Conservation (phyloP, 2,329 filamentous ascomycete genomes). For the Fusarium pseudocircinatum region DNA sequence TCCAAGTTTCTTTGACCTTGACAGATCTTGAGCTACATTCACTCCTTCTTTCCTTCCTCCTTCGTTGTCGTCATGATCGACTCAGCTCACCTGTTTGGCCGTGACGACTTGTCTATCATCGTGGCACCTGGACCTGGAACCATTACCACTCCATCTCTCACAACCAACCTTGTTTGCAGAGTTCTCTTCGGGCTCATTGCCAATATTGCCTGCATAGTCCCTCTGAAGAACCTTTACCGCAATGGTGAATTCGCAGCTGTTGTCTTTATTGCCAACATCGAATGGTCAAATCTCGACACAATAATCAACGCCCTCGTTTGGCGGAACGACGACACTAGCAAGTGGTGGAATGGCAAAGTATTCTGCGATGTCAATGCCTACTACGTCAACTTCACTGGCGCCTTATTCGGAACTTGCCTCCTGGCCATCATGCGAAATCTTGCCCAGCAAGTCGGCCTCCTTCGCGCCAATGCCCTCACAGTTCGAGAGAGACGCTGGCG, state of each 20-base stretch:
- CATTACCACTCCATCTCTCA: conserved; percentile 45
- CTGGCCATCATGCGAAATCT: conserved; percentile 66
- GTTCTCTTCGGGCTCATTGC: conserved; percentile 58
- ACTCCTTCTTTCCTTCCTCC: background rate
- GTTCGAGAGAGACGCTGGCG: conserved; percentile 54
- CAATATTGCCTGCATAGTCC: conserved; percentile 60
- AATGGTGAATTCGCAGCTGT: conserved; percentile 65
- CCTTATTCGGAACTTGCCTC: conserved; percentile 60
- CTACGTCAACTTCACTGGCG: conserved; percentile 57
- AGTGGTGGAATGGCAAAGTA: conserved; percentile 63
- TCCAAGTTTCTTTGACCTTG: conserved; percentile 10
- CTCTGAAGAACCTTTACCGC: conserved; percentile 59
- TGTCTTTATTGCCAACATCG: conserved; percentile 58
- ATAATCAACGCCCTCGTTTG: conserved; percentile 63
- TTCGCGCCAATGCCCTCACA: conserved; percentile 53
- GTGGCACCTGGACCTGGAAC: conserved; percentile 33
- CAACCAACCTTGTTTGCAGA: conserved; percentile 60
- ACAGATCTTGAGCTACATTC: background rate
- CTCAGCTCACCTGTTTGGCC: conserved; percentile 27
- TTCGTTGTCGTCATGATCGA: conserved; percentile 22
- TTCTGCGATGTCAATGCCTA: conserved; percentile 65
- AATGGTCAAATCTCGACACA: conserved; percentile 59
- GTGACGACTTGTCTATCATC: conserved; percentile 37
- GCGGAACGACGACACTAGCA: conserved; percentile 59
- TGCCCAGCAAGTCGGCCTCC: conserved; percentile 58